These are phyloP conservation scores for Kuraishia ogatae DNA, from an alignment of 805 yeast species.

Conservation along the genomic window DNA sequence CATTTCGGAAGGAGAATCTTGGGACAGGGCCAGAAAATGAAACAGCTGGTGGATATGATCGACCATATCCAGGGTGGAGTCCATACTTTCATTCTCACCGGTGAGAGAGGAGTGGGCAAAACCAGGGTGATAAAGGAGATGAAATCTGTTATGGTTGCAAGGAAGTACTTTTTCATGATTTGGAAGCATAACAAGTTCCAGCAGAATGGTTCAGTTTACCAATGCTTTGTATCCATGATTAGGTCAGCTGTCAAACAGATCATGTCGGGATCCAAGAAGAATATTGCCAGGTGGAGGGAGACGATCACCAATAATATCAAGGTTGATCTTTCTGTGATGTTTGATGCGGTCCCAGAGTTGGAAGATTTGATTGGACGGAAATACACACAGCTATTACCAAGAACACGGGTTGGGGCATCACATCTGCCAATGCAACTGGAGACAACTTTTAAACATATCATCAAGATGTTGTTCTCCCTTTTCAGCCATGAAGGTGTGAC, in stretches of 20 bases:
- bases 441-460: constrained; percentile 29
- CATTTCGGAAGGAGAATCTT: constrained; percentile 17
- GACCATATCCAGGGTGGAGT: constrained; percentile 13
- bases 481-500: constrained; percentile 34
- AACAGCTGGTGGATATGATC: constrained; percentile 14
- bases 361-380: constrained; percentile 32
- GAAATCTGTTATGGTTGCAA: constrained; percentile 23
- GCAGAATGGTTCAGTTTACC: constrained; percentile 11
- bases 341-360: constrained; percentile 35
- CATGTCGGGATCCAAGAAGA: constrained; percentile 25
- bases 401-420: constrained; percentile 8
- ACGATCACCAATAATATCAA: constrained; percentile 27
- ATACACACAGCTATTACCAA: constrained; percentile 20
- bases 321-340: constrained; percentile 31
- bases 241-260: constrained; percentile 32
- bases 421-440: constrained; percentile 24
- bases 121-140: constrained; percentile 31
- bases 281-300: constrained; percentile 31
- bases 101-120: constrained; percentile 39
- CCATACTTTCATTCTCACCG: constrained; percentile 25
- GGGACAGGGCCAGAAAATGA: constrained; percentile 19
- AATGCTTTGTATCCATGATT: constrained; percentile 8
- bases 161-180: constrained; percentile 20
- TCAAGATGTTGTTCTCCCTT: constrained; percentile 32
- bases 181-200: constrained; percentile 22